phyloP scores from a whole-genome alignment of 176 grass and related monocot species.

The Carex parvula region DNA sequence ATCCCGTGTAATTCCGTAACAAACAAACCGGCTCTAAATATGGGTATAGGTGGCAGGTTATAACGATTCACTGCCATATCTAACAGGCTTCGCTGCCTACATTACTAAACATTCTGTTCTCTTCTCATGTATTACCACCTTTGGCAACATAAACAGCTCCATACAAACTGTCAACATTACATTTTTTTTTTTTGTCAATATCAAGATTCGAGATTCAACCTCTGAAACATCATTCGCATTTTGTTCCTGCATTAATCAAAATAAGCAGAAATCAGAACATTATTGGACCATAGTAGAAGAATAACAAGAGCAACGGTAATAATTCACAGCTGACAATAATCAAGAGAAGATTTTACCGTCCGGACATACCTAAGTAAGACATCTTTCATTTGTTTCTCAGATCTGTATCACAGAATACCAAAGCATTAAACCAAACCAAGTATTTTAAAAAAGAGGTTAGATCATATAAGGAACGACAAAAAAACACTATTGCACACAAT shows the following conservation, averaged over 20 bases:
- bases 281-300: not conserved
- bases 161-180: not conserved
- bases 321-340: constrained; percentile 41
- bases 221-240: not conserved
- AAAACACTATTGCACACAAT: not conserved
- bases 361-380: constrained; percentile 13
- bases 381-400: not conserved
- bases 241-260: constrained; percentile 12
- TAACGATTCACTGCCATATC: not conserved
- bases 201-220: constrained; percentile 1
- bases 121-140: not conserved
- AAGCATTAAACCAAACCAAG: not conserved
- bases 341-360: constrained; percentile 5
- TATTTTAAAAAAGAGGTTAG: not conserved
- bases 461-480: not conserved
- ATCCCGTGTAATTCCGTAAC: no score
- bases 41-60: not conserved
- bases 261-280: constrained; percentile 5
- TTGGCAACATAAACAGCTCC: not conserved
- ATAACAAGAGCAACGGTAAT: constrained; percentile 7
- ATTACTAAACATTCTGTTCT: not conserved
- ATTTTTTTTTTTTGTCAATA: not conserved
- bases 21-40: no score
- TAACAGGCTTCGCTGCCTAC: not conserved
- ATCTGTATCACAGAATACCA: constrained; percentile 18